phyloP scores from a whole-genome alignment of 257 asterid species.

The Cruciata laevipes region DNA sequence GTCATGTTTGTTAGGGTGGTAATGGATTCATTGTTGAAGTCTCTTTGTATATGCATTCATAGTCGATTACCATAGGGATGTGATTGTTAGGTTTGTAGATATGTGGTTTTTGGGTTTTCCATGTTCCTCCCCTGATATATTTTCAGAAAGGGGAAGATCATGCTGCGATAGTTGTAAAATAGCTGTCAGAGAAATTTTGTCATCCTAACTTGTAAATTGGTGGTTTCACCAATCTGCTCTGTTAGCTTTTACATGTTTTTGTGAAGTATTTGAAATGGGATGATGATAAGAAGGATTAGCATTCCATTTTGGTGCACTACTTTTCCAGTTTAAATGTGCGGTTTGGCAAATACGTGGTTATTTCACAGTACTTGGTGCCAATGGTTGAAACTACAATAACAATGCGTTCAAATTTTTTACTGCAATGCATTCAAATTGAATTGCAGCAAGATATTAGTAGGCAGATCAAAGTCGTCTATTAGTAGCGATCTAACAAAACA shows the following conservation, averaged over 20 bases:
- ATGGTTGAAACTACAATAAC: neutral
- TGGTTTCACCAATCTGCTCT: neutral
- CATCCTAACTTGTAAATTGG: slow-evolving; percentile 11
- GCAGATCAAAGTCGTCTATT: no score
- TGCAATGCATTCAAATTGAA: neutral
- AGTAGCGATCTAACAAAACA: neutral
- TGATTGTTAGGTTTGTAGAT: slow-evolving; percentile 14
- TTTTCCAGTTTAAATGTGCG: neutral
- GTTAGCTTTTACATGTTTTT: neutral
- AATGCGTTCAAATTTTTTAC: no score
- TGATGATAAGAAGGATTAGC: neutral
- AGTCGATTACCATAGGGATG: slow-evolving; percentile 1
- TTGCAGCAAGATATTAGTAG: neutral
- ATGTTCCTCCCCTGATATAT: slow-evolving; percentile 7
- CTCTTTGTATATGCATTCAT: slow-evolving; percentile 6
- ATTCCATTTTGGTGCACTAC: neutral
- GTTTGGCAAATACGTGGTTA: neutral
- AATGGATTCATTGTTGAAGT: neutral
- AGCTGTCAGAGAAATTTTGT: slow-evolving; percentile 13
- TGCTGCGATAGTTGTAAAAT: slow-evolving; percentile 17
- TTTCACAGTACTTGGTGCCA: neutral
- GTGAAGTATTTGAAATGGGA: neutral
- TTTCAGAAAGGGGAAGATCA: slow-evolving; percentile 6
- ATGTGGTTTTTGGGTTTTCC: slow-evolving; percentile 5
- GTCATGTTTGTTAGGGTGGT: slow-evolving; percentile 4